Conservation (phyloP, 1,284 basidiomycete species). For the Phellinidium pouzarii region DNA sequence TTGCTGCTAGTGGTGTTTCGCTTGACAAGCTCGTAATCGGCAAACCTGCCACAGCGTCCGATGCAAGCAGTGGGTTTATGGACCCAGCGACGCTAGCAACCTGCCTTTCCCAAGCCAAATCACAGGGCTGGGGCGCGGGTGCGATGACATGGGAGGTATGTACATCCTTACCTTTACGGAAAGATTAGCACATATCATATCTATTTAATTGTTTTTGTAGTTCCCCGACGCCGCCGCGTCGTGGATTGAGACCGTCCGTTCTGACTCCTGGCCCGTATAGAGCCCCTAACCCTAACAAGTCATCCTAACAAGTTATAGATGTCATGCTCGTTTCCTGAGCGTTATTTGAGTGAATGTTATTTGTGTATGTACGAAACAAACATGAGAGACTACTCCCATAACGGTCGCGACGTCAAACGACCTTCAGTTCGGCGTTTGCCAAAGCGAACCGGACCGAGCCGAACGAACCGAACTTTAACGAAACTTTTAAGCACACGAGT, state of each 20-base stretch:
- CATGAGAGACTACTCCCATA: too few species aligned
- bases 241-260: constrained; percentile 44
- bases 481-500: too few species aligned
- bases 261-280: constrained; percentile 35
- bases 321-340: too few species aligned
- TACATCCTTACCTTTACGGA: constrained; percentile 14
- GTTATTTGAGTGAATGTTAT: too few species aligned
- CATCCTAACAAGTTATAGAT: too few species aligned
- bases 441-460: too few species aligned
- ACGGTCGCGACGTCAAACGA: too few species aligned
- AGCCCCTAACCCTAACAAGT: too few species aligned
- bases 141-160: constrained; percentile 43
- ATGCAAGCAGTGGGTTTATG: constrained; percentile 57
- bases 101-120: constrained; percentile 49
- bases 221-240: constrained; percentile 38
- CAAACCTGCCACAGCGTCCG: constrained; percentile 46
- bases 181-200: background rate
- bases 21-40: constrained; percentile 52
- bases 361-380: too few species aligned
- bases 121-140: constrained; percentile 53
- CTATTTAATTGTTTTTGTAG: constrained; percentile 27
- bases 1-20: constrained; percentile 46
- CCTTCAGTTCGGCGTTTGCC: too few species aligned
- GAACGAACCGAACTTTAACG: too few species aligned
- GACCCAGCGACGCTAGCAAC: constrained; percentile 42